Evolutionary conservation across 305 asterid genomes (phyloP).

Genomic region (Caryopteris hybrid): DNA sequence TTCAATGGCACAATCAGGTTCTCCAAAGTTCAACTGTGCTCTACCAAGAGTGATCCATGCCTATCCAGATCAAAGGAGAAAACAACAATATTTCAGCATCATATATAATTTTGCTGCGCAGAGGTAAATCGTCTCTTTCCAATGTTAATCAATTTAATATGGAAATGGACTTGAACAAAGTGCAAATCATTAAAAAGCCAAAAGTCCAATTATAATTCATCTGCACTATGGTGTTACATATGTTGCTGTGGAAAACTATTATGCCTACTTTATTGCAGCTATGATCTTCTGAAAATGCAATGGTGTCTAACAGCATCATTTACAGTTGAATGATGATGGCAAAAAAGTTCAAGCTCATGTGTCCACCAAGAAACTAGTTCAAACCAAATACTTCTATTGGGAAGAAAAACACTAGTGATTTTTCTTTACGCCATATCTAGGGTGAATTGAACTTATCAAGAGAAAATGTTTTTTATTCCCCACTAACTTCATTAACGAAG

Average conservation of each 20-base stretch:
- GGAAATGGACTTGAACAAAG: not conserved
- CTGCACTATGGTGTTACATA: too few relatives aligned
- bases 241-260: too few relatives aligned
- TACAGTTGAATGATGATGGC: not conserved
- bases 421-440: not conserved
- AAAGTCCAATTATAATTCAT: not conserved
- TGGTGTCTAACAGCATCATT: not conserved
- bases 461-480: not conserved
- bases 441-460: not conserved
- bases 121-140: not conserved
- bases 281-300: not conserved
- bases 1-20: constrained; percentile 81
- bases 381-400: not conserved
- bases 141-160: not conserved
- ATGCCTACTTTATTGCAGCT: too few relatives aligned
- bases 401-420: not conserved
- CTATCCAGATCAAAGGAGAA: constrained; percentile 27
- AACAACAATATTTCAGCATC: not conserved
- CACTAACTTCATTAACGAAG: not conserved
- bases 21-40: constrained; percentile 89
- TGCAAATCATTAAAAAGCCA: not conserved
- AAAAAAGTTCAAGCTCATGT: not conserved
- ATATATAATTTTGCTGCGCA: not conserved
- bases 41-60: constrained; percentile 95
- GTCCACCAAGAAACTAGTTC: not conserved